Percentiles rank a stretch among this genome's conserved stretches.
Conservation (phyloP, 2,329 filamentous ascomycete genomes). For the Cryphonectria nitschkei region DNA sequence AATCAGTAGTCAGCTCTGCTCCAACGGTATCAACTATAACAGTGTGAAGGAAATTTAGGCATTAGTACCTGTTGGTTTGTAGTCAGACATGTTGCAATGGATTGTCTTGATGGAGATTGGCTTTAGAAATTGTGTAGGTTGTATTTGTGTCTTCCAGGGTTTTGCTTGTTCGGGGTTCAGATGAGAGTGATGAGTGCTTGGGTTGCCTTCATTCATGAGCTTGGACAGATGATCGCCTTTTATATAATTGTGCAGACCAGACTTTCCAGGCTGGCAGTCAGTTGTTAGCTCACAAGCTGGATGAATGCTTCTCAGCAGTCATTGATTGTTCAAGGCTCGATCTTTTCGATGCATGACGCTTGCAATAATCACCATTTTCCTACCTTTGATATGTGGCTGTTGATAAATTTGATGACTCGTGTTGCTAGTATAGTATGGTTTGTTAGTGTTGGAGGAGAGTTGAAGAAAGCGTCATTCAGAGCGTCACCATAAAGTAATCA, state of each 20-base stretch:
- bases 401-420: too few relatives aligned
- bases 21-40: too few relatives aligned
- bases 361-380: not conserved
- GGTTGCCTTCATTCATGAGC: not conserved
- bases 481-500: not conserved
- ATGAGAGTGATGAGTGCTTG: not conserved
- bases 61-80: conserved; percentile 18
- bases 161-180: not conserved
- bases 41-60: too few relatives aligned
- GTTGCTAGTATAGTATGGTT: too few relatives aligned
- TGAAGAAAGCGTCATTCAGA: too few relatives aligned
- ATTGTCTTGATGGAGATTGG: too few relatives aligned
- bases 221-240: not conserved
- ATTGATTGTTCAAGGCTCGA: not conserved
- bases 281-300: too few relatives aligned
- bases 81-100: conserved; percentile 16
- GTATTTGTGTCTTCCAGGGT: too few relatives aligned
- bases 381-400: too few relatives aligned
- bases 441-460: too few relatives aligned
- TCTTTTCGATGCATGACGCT: not conserved
- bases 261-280: not conserved
- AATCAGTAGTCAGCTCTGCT: too few relatives aligned
- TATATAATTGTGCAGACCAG: not conserved
- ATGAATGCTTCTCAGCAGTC: not conserved
- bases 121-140: too few relatives aligned